Base-by-base conservation (phyloP, 2,329 filamentous ascomycete genomes). In the Penicillium paneum region DNA sequence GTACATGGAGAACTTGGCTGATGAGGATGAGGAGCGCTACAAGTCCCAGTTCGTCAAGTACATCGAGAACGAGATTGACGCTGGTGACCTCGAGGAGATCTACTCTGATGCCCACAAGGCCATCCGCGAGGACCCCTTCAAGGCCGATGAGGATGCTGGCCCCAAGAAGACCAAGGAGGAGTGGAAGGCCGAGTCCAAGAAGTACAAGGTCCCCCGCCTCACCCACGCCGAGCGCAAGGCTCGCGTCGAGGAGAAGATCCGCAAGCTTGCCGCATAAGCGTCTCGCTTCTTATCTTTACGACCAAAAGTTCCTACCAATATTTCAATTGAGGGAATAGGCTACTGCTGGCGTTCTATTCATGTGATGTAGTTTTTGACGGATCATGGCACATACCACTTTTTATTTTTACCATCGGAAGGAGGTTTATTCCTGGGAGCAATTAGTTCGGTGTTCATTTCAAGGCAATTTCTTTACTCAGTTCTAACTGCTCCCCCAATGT, bases 1-100 rank as follows among this genome's bases (percentile, higher is more conserved):
- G 87, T 99, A 99, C 88, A 99, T 99, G 94, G 94, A 99, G 88
- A 94, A 89, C 57, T 90, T 99, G 65, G 94, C 94, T 80, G 94
- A 99, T 73, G 94, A 99, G 76, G 94, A 99, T 76, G 94, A 99
- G 89, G 94, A 99, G 87, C 92, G 94, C 77, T 99, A 91, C 90
- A 93, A 93, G 85, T 87, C 85, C 71, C 94, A 99, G 84, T 99
- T 99, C 89, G 83, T 87, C 78, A 88, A 94, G 81, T 99, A 99
- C 86, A 89, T 96, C 68, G 93, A 99, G 66, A 91, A 96, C 75
- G 94, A 96, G 71, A 79, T 99, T 66, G 93, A 97, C 83, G 92
- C 94, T 63, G 94, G 97, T 72, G 91, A 89, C 71, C 85, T 99
- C 58, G 94, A 99, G 90, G 94, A 99, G 74, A 78, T 97, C 68